Evolutionary conservation across 2,329 filamentous ascomycete species (phyloP), one percentile per base, ranked within the genome.

Genomic region (Bimuria novae-zelandiae): DNA sequence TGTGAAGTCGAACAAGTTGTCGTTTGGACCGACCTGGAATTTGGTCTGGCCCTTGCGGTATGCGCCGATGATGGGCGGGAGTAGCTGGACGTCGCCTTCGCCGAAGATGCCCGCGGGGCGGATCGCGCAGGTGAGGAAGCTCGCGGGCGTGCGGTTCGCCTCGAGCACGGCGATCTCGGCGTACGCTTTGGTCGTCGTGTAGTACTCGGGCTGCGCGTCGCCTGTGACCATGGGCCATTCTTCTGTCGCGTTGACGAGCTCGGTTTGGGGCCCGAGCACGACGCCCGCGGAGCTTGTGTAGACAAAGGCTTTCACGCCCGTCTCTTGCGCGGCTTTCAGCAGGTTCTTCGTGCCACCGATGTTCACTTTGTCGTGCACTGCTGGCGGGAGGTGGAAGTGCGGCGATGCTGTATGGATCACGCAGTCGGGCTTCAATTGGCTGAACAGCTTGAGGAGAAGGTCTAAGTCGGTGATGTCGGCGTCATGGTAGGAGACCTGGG

Each of bases 1-100:
- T 32, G 79, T 80, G 56, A 80, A 82, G 65, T 83, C 80, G 69
- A 80, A 82, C 2, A 82, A 68, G 62, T 83, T 82, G 51, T 77
- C 73, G 63, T 82, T 82, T 17, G 71, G 64, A 47, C 80, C 80
- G 42, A 83, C 70, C 56, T 82, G 79, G 56, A 78, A 77, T 60
- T 77, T 80, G 52, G 74, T 77, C 64, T 80, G 78, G 32, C 79
- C 76, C 46, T 73, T 73, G 60, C 72, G 73, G 62, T 77, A 79
- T 1, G 75, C 77, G n/a, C 58, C 65, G 21, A 80, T 61, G 48
- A 79, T 75, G 37, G 74, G 73, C 4, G 78, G 78, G 17, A 80
- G 72, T 21, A 76, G 52, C 57, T 80, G 68, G 19, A 79, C 74
- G 56, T 81, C 76, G 56, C 76, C 76, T 57, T 79, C 78, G 37